phyloP scores from a whole-genome alignment of 179 eudicot species.

The Vitellaria paradoxa region DNA sequence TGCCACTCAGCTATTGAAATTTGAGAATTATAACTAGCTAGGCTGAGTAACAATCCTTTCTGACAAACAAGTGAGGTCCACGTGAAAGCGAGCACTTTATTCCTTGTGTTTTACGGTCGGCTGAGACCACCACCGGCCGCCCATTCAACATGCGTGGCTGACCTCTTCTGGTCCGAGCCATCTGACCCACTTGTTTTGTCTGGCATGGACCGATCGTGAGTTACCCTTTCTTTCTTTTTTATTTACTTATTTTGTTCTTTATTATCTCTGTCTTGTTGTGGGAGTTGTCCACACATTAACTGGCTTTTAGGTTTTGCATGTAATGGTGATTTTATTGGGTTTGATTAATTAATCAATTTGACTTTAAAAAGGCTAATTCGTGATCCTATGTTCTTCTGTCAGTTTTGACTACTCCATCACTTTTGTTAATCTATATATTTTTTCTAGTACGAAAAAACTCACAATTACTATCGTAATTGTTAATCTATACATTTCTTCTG shows the following conservation, averaged over 20 bases:
- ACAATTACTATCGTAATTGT: too few species aligned
- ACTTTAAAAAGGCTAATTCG: too few species aligned
- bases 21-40: too few species aligned
- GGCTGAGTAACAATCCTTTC: constrained; percentile 27
- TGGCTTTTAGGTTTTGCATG: too few species aligned
- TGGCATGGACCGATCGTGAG: constrained; percentile 2
- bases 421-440: too few species aligned
- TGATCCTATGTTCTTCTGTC: too few species aligned
- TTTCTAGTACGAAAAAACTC: too few species aligned
- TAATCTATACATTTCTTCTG: too few species aligned
- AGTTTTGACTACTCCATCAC: too few species aligned
- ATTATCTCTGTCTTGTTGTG: neutral
- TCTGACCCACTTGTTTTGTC: neutral
- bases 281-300: neutral
- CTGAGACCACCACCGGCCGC: constrained; percentile 2
- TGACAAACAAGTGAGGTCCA: constrained; percentile 9
- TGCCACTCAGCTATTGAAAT: too few species aligned
- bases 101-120: constrained; percentile 23
- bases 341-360: too few species aligned
- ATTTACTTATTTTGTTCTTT: neutral
- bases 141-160: neutral
- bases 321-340: too few species aligned
- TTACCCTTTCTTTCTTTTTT: neutral
- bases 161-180: neutral
- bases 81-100: constrained; percentile 17